Percentiles rank a stretch among this genome's conserved stretches.
phyloP scores from a whole-genome alignment of 148 eudicot species.

The Rhododendron kiyosumense region DNA sequence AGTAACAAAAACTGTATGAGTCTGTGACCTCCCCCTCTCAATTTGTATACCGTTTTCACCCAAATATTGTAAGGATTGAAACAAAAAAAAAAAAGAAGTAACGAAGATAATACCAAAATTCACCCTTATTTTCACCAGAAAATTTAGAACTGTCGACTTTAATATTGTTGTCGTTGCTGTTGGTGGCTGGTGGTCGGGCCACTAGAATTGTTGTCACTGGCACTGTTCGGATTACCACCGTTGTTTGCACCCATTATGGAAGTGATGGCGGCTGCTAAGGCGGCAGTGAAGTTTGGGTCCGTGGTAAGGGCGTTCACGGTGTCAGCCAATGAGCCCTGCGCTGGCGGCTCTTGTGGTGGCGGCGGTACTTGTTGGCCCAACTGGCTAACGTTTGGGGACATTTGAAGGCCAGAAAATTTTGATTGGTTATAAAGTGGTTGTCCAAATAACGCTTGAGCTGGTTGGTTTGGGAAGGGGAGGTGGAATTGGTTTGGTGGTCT shows the following conservation, averaged over 20 bases:
- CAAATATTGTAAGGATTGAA: neutral
- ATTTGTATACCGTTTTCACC: neutral
- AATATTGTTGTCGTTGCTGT: constrained; percentile 16
- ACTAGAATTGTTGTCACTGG: constrained; percentile 3
- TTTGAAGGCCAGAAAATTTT: constrained; percentile 55
- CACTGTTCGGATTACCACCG: constrained; percentile 18
- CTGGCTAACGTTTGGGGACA: constrained; percentile 19
- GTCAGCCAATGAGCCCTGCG: constrained; percentile 21
- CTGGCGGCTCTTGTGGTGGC: constrained; percentile 1
- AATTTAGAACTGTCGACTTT: constrained; percentile 12
- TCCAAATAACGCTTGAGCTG: constrained; percentile 17
- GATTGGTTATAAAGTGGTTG: constrained; percentile 53
- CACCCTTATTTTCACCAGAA: neutral
- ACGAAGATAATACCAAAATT: neutral
- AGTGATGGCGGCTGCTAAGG: constrained; percentile 47
- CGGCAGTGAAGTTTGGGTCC: constrained; percentile 52
- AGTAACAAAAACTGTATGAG: neutral
- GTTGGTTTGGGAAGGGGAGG: constrained; percentile 20
- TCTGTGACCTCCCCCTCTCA: too few relatives aligned
- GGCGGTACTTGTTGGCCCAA: constrained; percentile 1
- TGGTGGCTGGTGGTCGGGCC: constrained; percentile 12
- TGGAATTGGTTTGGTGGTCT: constrained; percentile 21
- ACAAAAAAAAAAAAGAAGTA: neutral
- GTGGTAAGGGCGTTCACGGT: constrained; percentile 42
- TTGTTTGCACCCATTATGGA: constrained; percentile 35